Base-by-base conservation (phyloP, 768 basidiomycete genomes). In the Rhodotorula graminis region DNA sequence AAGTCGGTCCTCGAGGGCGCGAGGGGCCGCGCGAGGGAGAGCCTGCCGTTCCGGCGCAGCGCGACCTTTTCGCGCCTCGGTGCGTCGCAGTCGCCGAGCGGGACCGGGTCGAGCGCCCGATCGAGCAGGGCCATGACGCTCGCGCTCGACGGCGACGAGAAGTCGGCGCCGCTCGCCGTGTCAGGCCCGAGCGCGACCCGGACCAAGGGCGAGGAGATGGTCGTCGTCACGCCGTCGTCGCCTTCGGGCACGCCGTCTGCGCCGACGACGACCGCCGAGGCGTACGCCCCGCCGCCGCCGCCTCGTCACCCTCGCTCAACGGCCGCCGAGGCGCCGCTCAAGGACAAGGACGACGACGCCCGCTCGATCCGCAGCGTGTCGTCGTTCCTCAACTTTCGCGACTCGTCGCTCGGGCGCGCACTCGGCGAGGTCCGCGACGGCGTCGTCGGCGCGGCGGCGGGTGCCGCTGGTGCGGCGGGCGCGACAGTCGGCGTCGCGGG, bases 291-390 rank as follows among this genome's bases (percentile, higher is more conserved):
- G 7, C 66, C 46, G 0, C 29, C 18, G 1, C 71, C 61, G 33
- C 65, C 66, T 33, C 56, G 61, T 18, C 57, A 52, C 50, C 50
- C 31, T 27, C 55, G 27, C 40, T 46, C 62, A 11, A 40, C 27
- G 25, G 49, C 47, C 3, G 37, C 53, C 47, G 29, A 12, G 16
- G 57, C 10, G 19, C 31, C 56, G 21, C 3, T 21, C 49, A 27
- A 18, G 31, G 69, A 68, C 37, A 31, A 57, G 29, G 83, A 81
- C 9, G 84, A 84, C 68, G 91, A 92, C 80, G 77, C 87, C 56
- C 84, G 89, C 81, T 92, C 91, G 76, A 90, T 93, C 65, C 83
- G 87, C 27, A 92, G 86, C 75, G 92, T 92, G 49, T 71, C 70
- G 57, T 72, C 70, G 27, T 16, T 76, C 27, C 55, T 76, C 37